Conservation (phyloP, 352 stramenopile genomes). For the Pythium brachiatum region DNA sequence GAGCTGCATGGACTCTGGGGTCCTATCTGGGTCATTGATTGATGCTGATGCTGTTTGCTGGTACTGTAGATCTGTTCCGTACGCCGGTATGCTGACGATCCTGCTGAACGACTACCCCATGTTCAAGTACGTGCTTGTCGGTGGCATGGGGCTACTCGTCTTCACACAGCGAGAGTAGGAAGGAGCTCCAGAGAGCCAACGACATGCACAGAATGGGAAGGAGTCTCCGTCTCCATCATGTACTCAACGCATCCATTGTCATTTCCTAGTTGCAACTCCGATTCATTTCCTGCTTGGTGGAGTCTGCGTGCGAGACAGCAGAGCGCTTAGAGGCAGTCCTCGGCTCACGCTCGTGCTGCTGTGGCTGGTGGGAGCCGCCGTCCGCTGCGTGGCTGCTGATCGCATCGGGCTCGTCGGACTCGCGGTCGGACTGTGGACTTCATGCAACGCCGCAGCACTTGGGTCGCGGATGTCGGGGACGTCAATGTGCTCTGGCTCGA, state of each 20-base stretch:
- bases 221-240: too few species aligned
- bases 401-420: constrained; percentile 11
- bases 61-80: constrained; percentile 88
- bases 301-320: constrained; percentile 4
- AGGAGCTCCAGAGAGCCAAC: too few species aligned
- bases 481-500: constrained; percentile 72
- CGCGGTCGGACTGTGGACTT: constrained; percentile 18
- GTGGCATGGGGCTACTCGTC: constrained; percentile 74
- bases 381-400: not conserved
- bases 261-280: too few species aligned
- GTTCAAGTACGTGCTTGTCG: constrained; percentile 90
- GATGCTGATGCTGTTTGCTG: constrained; percentile 9
- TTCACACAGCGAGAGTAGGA: constrained; percentile 77
- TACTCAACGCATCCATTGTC: too few species aligned
- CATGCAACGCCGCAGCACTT: constrained; percentile 12
- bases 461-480: constrained; percentile 74
- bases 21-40: constrained; percentile 4
- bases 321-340: constrained; percentile 1
- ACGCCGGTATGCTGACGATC: constrained; percentile 99
- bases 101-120: constrained; percentile 99
- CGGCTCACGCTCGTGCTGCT: not conserved
- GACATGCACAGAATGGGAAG: too few species aligned
- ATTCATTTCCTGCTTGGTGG: not conserved
- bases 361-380: not conserved
- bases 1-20: not conserved